Percentiles rank a stretch among this genome's conserved stretches.
Conservation (phyloP, 495 filamentous ascomycete genomes). For the Aspergillus hancockii region DNA sequence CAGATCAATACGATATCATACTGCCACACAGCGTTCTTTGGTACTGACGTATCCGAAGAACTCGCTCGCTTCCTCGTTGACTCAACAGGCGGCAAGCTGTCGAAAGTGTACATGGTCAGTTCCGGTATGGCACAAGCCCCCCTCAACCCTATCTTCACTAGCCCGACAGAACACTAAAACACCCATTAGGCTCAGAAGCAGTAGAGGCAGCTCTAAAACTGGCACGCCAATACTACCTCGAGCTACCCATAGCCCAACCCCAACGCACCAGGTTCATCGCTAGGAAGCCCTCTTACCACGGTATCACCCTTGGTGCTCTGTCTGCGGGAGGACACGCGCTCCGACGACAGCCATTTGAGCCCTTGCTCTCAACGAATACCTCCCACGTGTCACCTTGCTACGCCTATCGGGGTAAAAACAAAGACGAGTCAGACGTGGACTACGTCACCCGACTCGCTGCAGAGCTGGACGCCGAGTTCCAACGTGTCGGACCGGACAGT, state of each 20-base stretch:
- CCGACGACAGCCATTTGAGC: slow-evolving; percentile 65
- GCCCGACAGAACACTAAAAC: slow-evolving; percentile 2
- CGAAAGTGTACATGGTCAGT: slow-evolving; percentile 49
- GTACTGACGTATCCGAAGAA: slow-evolving; percentile 46
- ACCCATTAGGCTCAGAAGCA: slow-evolving; percentile 64
- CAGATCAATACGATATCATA: slow-evolving; percentile 55
- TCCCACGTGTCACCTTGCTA: slow-evolving; percentile 71
- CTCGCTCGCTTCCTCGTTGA: slow-evolving; percentile 45
- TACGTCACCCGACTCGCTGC: slow-evolving; percentile 60
- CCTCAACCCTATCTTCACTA: background rate
- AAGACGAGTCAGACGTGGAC: slow-evolving; percentile 44
- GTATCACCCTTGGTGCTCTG: slow-evolving; percentile 69
- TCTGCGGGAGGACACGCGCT: slow-evolving; percentile 62
- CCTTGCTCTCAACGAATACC: slow-evolving; percentile 60
- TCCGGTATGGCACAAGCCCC: slow-evolving; percentile 52
- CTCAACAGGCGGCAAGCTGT: slow-evolving; percentile 46
- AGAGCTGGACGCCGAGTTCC: slow-evolving; percentile 77
- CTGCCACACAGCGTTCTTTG: slow-evolving; percentile 55
- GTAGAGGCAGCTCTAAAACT: slow-evolving; percentile 70
- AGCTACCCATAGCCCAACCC: slow-evolving; percentile 48
- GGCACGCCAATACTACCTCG: slow-evolving; percentile 61
- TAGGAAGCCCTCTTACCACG: slow-evolving; percentile 72
- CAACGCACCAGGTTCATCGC: slow-evolving; percentile 63
- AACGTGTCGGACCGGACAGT: slow-evolving; percentile 65
- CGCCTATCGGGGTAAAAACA: slow-evolving; percentile 57